Evolutionary conservation across 2,329 filamentous ascomycete genomes (phyloP).

Genomic region (Aspergillus proliferans): DNA sequence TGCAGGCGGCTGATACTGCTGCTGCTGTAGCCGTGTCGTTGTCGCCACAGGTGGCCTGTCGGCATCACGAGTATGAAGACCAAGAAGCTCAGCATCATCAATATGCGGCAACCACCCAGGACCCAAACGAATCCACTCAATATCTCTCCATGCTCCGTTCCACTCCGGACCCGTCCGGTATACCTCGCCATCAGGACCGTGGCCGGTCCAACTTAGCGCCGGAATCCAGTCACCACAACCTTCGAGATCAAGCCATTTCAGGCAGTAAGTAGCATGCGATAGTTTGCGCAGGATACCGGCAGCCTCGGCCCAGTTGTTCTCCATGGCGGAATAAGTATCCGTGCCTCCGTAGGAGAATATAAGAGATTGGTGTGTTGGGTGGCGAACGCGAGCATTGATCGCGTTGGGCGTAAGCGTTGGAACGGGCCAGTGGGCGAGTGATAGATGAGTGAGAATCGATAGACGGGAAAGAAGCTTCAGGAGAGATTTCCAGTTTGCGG

Average conservation of each 20-base stretch:
- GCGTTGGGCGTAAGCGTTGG: conserved; percentile 54
- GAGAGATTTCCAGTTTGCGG: conserved; percentile 51
- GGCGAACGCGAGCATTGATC: conserved; percentile 37
- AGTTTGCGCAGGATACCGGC: conserved; percentile 52
- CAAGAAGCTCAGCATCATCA: conserved; percentile 8
- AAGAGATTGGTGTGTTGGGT: conserved; percentile 34
- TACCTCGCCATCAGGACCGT: conserved; percentile 20
- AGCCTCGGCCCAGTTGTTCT: conserved; percentile 52
- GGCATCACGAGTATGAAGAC: background rate
- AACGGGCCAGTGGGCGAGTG: conserved; percentile 56
- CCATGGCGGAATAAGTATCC: conserved; percentile 47
- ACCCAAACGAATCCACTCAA: conserved; percentile 37
- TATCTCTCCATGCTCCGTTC: conserved; percentile 41
- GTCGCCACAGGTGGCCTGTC: background rate
- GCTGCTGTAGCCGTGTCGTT: background rate
- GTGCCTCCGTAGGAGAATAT: conserved; percentile 46
- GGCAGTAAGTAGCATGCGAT: conserved; percentile 50
- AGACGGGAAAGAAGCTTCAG: conserved; percentile 48
- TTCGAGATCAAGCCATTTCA: conserved; percentile 58
- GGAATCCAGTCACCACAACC: conserved; percentile 53
- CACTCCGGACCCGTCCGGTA: conserved; percentile 36
- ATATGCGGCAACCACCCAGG: conserved; percentile 35
- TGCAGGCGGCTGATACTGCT: background rate
- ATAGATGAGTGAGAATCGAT: conserved; percentile 56
- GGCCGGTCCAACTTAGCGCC: conserved; percentile 43